Conservation (phyloP, 2,329 filamentous ascomycete species). For the Periconia digitata region DNA sequence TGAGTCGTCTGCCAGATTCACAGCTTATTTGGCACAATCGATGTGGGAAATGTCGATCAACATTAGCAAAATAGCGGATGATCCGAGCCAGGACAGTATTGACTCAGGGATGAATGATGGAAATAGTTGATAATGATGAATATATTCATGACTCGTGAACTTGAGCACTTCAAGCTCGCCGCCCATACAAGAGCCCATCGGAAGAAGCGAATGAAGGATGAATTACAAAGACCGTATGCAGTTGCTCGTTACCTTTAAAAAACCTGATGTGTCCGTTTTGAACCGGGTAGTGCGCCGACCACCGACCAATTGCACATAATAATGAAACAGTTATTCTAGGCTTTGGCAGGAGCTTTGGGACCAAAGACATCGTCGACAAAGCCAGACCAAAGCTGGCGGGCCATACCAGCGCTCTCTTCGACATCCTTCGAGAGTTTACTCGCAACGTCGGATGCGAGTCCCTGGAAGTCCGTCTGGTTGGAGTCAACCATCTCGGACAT, state of each 20-base stretch:
- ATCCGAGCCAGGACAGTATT: too few relatives aligned
- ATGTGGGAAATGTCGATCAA: too few relatives aligned
- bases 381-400: constrained; percentile 50
- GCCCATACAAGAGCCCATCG: not conserved
- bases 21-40: too few relatives aligned
- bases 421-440: constrained; percentile 34
- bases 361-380: constrained; percentile 55
- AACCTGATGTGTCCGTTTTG: not conserved
- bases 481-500: constrained; percentile 63
- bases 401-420: constrained; percentile 46
- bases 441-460: constrained; percentile 55
- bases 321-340: not conserved
- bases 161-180: constrained; percentile 38
- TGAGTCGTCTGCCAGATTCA: too few relatives aligned
- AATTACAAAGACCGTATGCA: constrained; percentile 2
- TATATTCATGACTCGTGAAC: constrained; percentile 35
- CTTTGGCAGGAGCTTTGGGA: constrained; percentile 22
- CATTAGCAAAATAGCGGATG: too few relatives aligned
- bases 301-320: not conserved
- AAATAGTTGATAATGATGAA: not conserved
- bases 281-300: not conserved
- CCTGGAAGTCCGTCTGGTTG: constrained; percentile 57
- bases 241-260: constrained; percentile 1
- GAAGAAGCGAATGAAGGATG: not conserved
- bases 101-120: not conserved